Base-by-base conservation (phyloP, 352 stramenopile genomes). In the Globisporangium nodosum region DNA sequence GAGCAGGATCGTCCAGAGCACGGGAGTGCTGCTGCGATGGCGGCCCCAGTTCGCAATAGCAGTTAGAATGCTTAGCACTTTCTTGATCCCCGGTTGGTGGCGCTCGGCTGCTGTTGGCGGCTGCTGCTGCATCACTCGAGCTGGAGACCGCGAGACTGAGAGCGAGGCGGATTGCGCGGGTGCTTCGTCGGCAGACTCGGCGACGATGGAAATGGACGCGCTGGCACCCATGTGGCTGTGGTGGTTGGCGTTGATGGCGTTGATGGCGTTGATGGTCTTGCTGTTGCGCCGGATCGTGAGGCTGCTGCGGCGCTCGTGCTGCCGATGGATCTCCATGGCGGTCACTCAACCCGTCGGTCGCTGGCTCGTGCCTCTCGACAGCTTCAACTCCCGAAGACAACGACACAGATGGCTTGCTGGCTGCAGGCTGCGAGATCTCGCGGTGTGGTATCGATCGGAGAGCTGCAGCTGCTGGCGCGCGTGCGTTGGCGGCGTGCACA, bases 1-100 rank as follows among this genome's bases (percentile, higher is more conserved):
- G 30, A 63, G 50, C 30, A 59, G n/a, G 33, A 63, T 27, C 30
- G 57, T 51, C 51, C 49, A 63, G 50, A 58, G 30, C 40, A 57
- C 18, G 15, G 57, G 18, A 5, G 49, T 39, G 39, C 35, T 27
- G 47, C 18, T n/a, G 35, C 33, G 27, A 46, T 48, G 12, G 18
- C 15, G 20, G 5, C 13, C 39, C 13, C 39, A 45, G 39, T 13
- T 4, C 9, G 9, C 9, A 9, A 45, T 13, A 13, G 39, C 11
- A 13, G 5, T 24, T 24, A 24, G 21, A 0, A 24, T 24, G 21
- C 21, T 24, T 24, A 24, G 21, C 21, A 24, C 21, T 24, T 24
- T 24, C 21, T 24, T 24, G 21, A 0, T 15, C 39, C 5, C 13
- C 18, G 39, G 30, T 16, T 46, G 31, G 21, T 33, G 30, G 12